Percentiles rank a stretch among this genome's conserved stretches.
Evolutionary conservation across 2,329 filamentous ascomycete species (phyloP).

Genomic region (Mollisia scopiformis): DNA sequence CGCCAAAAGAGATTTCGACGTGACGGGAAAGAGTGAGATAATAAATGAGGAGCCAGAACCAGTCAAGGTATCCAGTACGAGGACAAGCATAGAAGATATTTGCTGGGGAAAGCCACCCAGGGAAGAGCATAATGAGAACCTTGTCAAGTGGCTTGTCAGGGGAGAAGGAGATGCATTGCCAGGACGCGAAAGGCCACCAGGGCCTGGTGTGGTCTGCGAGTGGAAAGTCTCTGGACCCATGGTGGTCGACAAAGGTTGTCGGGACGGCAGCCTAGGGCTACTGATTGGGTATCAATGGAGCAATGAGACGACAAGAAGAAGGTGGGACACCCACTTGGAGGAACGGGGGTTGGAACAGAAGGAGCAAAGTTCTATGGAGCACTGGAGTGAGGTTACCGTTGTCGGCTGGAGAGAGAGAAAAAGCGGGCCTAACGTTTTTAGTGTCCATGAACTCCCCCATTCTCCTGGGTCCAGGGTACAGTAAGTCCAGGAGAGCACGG

Average conservation of each 20-base stretch:
- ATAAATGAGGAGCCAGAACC: conserved; percentile 21
- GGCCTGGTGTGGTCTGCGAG: not conserved
- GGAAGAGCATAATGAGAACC: conserved; percentile 11
- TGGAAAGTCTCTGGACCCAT: not conserved
- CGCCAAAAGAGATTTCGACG: conserved; percentile 8
- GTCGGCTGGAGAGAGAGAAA: not conserved
- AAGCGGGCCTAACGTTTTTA: not conserved
- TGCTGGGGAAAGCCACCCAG: conserved; percentile 21
- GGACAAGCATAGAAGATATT: conserved; percentile 20
- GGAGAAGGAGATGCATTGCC: not conserved
- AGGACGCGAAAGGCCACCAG: not conserved
- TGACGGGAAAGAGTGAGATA: conserved; percentile 20
- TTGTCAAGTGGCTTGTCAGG: not conserved
- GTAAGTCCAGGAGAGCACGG: not conserved
- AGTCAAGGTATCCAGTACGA: conserved; percentile 2
- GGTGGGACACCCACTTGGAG: not conserved
- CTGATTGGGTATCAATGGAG: too few species aligned
- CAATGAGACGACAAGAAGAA: not conserved
- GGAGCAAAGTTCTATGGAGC: too few species aligned
- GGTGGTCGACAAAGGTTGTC: not conserved
- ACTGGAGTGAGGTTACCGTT: too few species aligned
- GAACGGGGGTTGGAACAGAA: not conserved
- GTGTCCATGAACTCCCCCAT: not conserved
- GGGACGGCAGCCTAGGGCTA: not conserved
- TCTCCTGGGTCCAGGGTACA: not conserved